Evolutionary conservation across 2,329 filamentous ascomycete species (phyloP), one percentile per base, ranked within the genome.

Genomic region (Penicillium sp.): DNA sequence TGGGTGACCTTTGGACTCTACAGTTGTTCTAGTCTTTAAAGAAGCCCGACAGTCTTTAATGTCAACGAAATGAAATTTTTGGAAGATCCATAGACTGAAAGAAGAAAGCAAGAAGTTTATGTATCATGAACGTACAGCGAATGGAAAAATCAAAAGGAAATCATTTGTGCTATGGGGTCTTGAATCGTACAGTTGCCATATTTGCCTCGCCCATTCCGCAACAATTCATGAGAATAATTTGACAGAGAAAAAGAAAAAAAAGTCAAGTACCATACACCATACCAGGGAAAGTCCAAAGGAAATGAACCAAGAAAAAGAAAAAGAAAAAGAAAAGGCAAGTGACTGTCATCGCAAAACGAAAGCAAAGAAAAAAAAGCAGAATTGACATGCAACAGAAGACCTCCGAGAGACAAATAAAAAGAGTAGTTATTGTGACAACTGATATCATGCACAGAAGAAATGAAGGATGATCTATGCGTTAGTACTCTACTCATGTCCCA

Each of bases 1-100:
- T 83, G 24, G 76, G 73, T 0, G 82, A 84, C 68, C 63, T 78
- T 0, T 83, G 82, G 81, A 57, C 72, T 7, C 61, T 81, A 26
- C 62, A 67, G 3, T 71, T 78, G 29, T 49, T 34, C 42, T 43
- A 44, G 22, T 35, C 9, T 39, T 14, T 14, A 11, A 10, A 16
- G n/a, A 16, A 20, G 16, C 16, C 11, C 4, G 7, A 20, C 16
- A 32, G 18, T 32, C 20, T 43, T 52, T 5, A 54, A 40, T 31
- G 37, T 16, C 10, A 31, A 31, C 24, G 31, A 32, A 35, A 53
- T 53, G 35, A 57, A 58, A 55, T 59, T 58, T 56, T 53, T 48
- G 35, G 53, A 40, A 50, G 26, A 60, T 58, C 55, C 62, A 66
- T 65, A 29, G 24, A 61, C 55, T 58, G 43, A 50, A 61, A 50